Evolutionary conservation across 2,329 filamentous ascomycete species (phyloP).

Genomic region (Fulvia fulva): DNA sequence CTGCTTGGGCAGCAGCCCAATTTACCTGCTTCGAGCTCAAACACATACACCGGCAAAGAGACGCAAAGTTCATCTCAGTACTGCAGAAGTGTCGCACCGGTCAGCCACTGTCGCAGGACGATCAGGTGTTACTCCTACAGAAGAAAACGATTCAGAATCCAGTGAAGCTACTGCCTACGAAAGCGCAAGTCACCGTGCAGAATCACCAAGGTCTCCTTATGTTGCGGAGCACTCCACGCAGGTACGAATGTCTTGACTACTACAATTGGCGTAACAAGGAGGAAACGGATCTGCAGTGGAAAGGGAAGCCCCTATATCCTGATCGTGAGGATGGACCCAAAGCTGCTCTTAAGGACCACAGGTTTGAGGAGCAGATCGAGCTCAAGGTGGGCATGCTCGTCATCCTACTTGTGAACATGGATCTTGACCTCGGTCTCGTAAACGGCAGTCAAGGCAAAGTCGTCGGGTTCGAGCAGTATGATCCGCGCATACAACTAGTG

Average conservation of each 20-base stretch:
- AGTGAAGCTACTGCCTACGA: neutral
- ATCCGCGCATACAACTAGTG: constrained; percentile 50
- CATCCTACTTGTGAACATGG: constrained; percentile 51
- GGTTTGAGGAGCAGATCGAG: constrained; percentile 43
- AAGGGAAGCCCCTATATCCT: constrained; percentile 8
- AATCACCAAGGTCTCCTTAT: neutral
- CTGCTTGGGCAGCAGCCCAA: constrained; percentile 51
- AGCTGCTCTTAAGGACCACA: constrained; percentile 35
- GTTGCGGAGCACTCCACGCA: neutral
- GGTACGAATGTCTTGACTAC: constrained; percentile 3
- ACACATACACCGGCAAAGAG: constrained; percentile 55
- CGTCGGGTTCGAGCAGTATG: constrained; percentile 38
- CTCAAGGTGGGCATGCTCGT: constrained; percentile 52
- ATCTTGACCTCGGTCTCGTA: constrained; percentile 39
- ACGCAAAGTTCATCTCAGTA: constrained; percentile 51
- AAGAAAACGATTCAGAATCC: neutral
- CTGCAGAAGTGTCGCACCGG: constrained; percentile 15
- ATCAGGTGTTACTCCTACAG: neutral
- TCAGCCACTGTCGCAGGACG: constrained; percentile 1
- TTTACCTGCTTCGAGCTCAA: constrained; percentile 53
- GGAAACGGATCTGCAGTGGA: constrained; percentile 12
- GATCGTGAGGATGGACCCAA: constrained; percentile 15
- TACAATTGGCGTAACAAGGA: constrained; percentile 12
- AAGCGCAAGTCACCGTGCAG: neutral
- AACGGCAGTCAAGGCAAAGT: constrained; percentile 49